Evolutionary conservation across 2,329 filamentous ascomycete genomes (phyloP), one percentile per base, ranked within the genome.

Genomic region (Thielaviopsis musarum): DNA sequence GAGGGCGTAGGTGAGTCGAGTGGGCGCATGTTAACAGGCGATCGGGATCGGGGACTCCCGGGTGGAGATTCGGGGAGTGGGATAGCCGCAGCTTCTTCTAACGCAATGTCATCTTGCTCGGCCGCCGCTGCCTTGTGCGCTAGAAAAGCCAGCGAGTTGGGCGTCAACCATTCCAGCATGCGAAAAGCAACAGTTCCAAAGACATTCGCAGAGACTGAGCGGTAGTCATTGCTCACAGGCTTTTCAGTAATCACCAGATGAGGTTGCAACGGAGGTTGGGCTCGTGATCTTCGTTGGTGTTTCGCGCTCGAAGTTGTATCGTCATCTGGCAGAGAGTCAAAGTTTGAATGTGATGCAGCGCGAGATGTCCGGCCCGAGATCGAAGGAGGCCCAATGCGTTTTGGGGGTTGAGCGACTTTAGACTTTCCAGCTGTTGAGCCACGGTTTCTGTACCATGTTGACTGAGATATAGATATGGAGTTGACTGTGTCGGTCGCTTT

Each of bases 141-240:
- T 22, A 62, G 28, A 34, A 51, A 21, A 9, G 52, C 55, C 10
- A 62, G 30, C 19, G 61, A 59, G 59, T 74, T 74, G 0, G 81
- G 81, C 1, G 81, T 82, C n/a, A 86, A 70, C 82, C 82, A 86
- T 67, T 86, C 83, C 3, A 86, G 66, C 81, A 85, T 85, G 65
- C 82, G 84, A 68, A 85, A 82, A 12, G 83, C 78, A 12, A 79
- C 78, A 0, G 82, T 84, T 6, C 77, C 81, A 65, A 86, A 85
- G 7, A 84, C 71, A 63, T 83, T 83, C 6, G 79, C 79, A 7
- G 80, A 77, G 65, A 83, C 81, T 0, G 80, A 82, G 5, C 80
- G 73, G 64, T 82, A 76, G 63, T 83, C 80, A 62, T 78, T 80
- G 64, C 70, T 77, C 12, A 71, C 66, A 1, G 74, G 72, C 48